Conservation (phyloP, 2,329 filamentous ascomycete species). For the Fusarium caatingaense region DNA sequence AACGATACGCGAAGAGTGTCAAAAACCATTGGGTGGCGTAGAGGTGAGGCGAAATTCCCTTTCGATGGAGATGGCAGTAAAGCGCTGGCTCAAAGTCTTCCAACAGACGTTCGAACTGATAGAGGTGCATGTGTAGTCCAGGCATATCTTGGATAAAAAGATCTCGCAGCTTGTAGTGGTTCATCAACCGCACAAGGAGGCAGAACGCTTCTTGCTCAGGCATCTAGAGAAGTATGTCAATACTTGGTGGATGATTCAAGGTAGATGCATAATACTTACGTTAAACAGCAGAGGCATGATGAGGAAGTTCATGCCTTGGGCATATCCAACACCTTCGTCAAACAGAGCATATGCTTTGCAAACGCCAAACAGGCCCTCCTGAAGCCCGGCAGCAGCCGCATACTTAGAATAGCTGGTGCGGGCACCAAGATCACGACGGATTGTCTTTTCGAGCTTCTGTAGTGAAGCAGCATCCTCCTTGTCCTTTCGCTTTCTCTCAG, state of each 20-base stretch:
- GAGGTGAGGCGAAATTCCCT: constrained; percentile 87
- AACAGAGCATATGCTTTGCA: constrained; percentile 98
- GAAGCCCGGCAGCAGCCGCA: constrained; percentile 87
- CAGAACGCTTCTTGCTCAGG: constrained; percentile 97
- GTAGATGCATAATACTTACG: constrained; percentile 60
- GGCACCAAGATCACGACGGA: constrained; percentile 89
- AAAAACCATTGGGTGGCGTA: constrained; percentile 99
- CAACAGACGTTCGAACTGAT: constrained; percentile 92
- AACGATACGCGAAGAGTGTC: constrained; percentile 97
- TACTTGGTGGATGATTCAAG: not conserved
- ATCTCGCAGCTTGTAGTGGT: constrained; percentile 91
- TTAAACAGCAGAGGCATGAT: constrained; percentile 97
- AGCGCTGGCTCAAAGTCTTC: constrained; percentile 95
- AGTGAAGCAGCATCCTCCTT: constrained; percentile 81
- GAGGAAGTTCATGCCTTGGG: constrained; percentile 98
- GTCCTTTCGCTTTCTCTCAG: constrained; percentile 79
- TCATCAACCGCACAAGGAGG: constrained; percentile 92
- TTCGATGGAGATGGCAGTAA: constrained; percentile 91
- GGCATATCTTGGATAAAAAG: constrained; percentile 97
- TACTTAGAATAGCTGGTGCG: constrained; percentile 98
- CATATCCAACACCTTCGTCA: constrained; percentile 94
- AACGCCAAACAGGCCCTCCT: constrained; percentile 92
- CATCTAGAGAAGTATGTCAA: constrained; percentile 68
- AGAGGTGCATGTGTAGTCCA: constrained; percentile 90
- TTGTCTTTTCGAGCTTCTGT: constrained; percentile 88